Conservation (phyloP, 441 rosid species). For the Caryocar brasiliense region DNA sequence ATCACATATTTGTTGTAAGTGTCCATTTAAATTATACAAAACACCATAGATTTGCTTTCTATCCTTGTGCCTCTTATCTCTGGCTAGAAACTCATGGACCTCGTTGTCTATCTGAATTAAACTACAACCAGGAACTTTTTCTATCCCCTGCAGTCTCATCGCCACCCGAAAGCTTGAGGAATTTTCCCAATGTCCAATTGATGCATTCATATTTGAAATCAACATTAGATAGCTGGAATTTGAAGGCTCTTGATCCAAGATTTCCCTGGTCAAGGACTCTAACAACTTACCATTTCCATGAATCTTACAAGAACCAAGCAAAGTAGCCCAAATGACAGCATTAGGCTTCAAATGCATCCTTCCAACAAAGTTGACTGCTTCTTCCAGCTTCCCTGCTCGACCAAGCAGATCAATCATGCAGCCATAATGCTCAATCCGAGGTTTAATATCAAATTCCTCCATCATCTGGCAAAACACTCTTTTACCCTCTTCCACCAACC, state of each 20-base stretch:
- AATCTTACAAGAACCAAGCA: constrained; percentile 22
- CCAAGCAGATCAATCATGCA: constrained; percentile 30
- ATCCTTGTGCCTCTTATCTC: constrained; percentile 22
- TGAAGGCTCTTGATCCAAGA: constrained; percentile 20
- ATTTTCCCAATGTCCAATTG: constrained; percentile 17
- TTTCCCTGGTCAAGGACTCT: constrained; percentile 7
- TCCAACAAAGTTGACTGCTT: constrained; percentile 22
- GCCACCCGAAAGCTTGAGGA: constrained; percentile 15
- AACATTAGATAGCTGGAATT: constrained; percentile 24
- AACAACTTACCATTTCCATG: constrained; percentile 18
- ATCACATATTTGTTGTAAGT: constrained; percentile 2
- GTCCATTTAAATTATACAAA: constrained; percentile 13
- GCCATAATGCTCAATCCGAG: constrained; percentile 30
- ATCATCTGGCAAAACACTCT: constrained; percentile 21
- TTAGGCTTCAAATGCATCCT: constrained; percentile 33
- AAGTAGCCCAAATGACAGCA: constrained; percentile 24
- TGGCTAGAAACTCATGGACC: constrained; percentile 21
- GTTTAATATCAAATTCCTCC: constrained; percentile 10
- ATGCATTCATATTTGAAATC: constrained; percentile 21
- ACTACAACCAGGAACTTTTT: constrained; percentile 32
- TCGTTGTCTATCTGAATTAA: constrained; percentile 16
- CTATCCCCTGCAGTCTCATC: constrained; percentile 23
- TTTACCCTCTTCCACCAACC: constrained; percentile 27
- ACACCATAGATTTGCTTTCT: constrained; percentile 16
- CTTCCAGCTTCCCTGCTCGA: constrained; percentile 21